phyloP scores from a whole-genome alignment of 305 asterid genomes.

The Fraxinus greggii region DNA sequence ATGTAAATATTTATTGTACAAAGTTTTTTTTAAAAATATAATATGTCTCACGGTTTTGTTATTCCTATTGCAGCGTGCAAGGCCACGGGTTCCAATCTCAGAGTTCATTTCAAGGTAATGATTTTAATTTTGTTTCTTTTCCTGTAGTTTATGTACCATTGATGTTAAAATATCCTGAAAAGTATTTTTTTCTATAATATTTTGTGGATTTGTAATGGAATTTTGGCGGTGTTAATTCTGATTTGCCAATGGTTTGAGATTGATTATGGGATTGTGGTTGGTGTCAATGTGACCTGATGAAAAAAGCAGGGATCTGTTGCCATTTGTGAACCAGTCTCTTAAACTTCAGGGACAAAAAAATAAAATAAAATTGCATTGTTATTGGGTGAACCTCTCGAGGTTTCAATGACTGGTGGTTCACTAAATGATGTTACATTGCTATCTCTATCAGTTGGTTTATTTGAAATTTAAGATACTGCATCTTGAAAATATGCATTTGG shows the following conservation, averaged over 20 bases:
- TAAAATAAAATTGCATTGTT: slow-evolving; percentile 22
- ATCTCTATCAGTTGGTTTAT: neutral
- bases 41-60: neutral
- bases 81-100: slow-evolving; percentile 70
- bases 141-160: neutral
- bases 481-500: too few relatives aligned
- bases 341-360: slow-evolving; percentile 27
- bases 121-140: neutral
- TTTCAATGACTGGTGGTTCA: slow-evolving; percentile 38
- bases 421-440: slow-evolving; percentile 40
- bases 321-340: slow-evolving; percentile 27
- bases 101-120: slow-evolving; percentile 78
- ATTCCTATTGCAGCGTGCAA: slow-evolving; percentile 64
- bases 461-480: too few relatives aligned
- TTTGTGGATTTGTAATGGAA: neutral
- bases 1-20: neutral
- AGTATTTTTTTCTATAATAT: neutral
- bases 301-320: slow-evolving; percentile 37
- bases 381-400: slow-evolving; percentile 29
- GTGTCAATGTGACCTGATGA: slow-evolving; percentile 24
- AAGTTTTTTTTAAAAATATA: neutral
- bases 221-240: neutral
- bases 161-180: neutral
- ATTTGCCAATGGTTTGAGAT: neutral
- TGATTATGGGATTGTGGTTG: neutral